Evolutionary conservation across 768 basidiomycete genomes (phyloP).

Genomic region (Pulveroboletus sp.): DNA sequence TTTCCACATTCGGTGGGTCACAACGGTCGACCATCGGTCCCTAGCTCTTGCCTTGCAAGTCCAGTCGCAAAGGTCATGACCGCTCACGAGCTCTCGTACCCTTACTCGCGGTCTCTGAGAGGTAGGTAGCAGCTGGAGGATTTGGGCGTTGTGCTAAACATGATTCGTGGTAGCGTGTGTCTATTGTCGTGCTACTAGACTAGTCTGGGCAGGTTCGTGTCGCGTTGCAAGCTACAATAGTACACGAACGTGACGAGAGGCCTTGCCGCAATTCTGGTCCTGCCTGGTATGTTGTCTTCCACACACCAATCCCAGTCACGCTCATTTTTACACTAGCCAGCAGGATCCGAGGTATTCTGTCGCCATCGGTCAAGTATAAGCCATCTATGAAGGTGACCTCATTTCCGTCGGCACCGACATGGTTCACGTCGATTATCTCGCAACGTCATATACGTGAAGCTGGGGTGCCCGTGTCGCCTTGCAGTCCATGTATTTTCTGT

Average conservation of each 20-base stretch:
- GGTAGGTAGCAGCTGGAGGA: background rate
- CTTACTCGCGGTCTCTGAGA: background rate
- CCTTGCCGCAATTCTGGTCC: too few relatives aligned
- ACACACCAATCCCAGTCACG: background rate
- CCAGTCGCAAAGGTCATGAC: background rate
- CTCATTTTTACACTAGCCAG: background rate
- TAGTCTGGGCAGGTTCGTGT: background rate
- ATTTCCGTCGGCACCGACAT: background rate
- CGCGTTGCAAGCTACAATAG: background rate
- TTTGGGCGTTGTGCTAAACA: background rate
- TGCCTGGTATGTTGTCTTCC: background rate
- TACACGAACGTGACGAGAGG: background rate
- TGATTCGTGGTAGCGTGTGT: background rate
- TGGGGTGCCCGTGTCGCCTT: too few relatives aligned
- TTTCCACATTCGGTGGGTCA: background rate
- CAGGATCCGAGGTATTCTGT: background rate
- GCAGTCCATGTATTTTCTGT: too few relatives aligned
- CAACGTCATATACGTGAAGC: background rate
- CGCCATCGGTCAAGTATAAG: background rate
- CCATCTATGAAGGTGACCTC: background rate
- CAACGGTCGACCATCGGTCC: background rate
- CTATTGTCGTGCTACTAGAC: background rate
- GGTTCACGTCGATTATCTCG: background rate
- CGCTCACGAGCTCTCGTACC: background rate
- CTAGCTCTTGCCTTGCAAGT: background rate